These are phyloP conservation scores for Xylariomycetidae sp. DNA, from an alignment of 2,329 filamentous ascomycete species.

Conservation along the genomic window DNA sequence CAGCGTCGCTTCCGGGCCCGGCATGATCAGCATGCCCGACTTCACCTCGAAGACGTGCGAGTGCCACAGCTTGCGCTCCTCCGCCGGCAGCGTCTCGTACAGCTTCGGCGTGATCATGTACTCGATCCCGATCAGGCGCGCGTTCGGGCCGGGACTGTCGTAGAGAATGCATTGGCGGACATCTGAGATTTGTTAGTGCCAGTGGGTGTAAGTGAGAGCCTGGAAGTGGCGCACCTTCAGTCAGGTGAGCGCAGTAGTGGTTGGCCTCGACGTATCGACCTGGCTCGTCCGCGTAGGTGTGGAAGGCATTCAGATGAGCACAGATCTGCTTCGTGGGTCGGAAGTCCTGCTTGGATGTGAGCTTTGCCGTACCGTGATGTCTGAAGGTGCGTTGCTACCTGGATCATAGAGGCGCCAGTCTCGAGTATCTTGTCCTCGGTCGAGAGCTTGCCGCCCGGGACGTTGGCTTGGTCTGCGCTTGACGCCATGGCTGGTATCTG, in stretches of 20 bases:
- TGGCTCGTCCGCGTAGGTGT: slow-evolving; percentile 71
- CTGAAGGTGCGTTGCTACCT: slow-evolving; percentile 32
- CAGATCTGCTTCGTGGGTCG: slow-evolving; percentile 68
- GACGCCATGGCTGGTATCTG: slow-evolving; percentile 10
- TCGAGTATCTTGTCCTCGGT: slow-evolving; percentile 53
- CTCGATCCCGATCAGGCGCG: slow-evolving; percentile 75
- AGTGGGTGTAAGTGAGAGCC: not conserved
- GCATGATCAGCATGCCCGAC: slow-evolving; percentile 75
- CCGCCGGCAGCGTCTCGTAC: slow-evolving; percentile 56
- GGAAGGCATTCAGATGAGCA: slow-evolving; percentile 82
- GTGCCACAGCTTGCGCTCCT: slow-evolving; percentile 76
- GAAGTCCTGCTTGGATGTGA: slow-evolving; percentile 46
- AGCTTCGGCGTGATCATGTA: slow-evolving; percentile 75
- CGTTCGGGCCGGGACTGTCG: slow-evolving; percentile 60
- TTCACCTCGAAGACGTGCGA: slow-evolving; percentile 70
- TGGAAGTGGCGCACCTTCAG: slow-evolving; percentile 38
- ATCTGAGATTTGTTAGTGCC: slow-evolving; percentile 36
- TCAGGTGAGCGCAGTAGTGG: slow-evolving; percentile 79
- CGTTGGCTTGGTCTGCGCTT: slow-evolving; percentile 18
- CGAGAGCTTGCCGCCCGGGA: slow-evolving; percentile 44
- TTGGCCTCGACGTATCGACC: slow-evolving; percentile 68
- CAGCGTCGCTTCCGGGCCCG: slow-evolving; percentile 42
- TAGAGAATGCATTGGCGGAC: slow-evolving; percentile 83
- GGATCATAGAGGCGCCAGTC: slow-evolving; percentile 53
- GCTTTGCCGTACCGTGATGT: not conserved